Percentiles rank a stretch among this genome's conserved stretches.
phyloP scores from a whole-genome alignment of 2,329 filamentous ascomycete genomes.

The Sclerotinia trifoliorum region DNA sequence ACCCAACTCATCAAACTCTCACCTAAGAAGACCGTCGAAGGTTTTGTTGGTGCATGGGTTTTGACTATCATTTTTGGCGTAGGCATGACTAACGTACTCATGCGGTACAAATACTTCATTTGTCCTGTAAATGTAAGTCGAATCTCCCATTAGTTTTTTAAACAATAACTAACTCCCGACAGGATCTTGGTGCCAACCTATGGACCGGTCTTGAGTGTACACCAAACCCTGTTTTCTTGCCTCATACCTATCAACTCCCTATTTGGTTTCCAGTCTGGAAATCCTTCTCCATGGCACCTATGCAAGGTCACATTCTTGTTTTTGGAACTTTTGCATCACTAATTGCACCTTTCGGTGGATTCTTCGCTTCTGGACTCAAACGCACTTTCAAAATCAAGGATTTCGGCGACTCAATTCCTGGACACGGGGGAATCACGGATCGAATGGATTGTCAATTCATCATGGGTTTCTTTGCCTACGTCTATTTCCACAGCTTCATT shows the following conservation, averaged over 20 bases:
- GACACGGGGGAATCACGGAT: conserved; percentile 96
- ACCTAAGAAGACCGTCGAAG: conserved; percentile 98
- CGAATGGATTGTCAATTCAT: conserved; percentile 99
- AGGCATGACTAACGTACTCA: conserved; percentile 76
- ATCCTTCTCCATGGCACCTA: conserved; percentile 75
- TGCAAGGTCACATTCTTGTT: conserved; percentile 89
- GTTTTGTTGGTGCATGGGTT: conserved; percentile 94
- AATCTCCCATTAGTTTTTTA: neutral
- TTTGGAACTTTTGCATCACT: conserved; percentile 93
- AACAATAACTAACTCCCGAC: conserved; percentile 25
- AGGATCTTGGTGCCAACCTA: conserved; percentile 87
- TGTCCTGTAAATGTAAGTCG: conserved; percentile 80
- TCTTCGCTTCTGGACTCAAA: conserved; percentile 97
- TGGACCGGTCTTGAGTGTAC: conserved; percentile 87
- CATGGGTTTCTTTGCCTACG: conserved; percentile 97
- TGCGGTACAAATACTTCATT: conserved; percentile 94
- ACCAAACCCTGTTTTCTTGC: conserved; percentile 86
- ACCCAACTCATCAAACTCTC: conserved; percentile 97
- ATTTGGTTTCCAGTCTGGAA: conserved; percentile 69
- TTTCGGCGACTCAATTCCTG: conserved; percentile 96
- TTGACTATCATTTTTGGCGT: conserved; percentile 88
- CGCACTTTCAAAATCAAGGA: conserved; percentile 99
- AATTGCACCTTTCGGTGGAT: conserved; percentile 95
- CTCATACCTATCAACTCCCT: conserved; percentile 71
- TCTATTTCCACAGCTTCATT: conserved; percentile 98